phyloP scores from a whole-genome alignment of 2,329 filamentous ascomycete genomes.

The Raffaelea ambrosiae region DNA sequence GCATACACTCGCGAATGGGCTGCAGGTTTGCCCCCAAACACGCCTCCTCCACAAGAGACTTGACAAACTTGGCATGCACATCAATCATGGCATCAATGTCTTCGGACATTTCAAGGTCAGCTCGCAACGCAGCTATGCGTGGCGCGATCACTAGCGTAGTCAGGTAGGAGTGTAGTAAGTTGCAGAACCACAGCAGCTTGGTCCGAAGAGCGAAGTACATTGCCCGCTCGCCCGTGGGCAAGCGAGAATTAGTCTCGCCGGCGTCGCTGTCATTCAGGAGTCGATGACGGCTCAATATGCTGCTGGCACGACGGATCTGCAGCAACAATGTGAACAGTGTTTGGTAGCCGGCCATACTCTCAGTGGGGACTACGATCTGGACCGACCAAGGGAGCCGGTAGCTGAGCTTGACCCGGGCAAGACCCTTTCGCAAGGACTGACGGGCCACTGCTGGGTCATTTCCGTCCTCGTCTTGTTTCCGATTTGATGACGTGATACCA shows the following conservation, averaged over 20 bases:
- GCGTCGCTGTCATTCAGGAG: constrained; percentile 25
- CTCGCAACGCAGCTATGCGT: constrained; percentile 46
- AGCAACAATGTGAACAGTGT: constrained; percentile 66
- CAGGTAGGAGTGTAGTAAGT: constrained; percentile 66
- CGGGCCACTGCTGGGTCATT: constrained; percentile 36
- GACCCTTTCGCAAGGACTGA: constrained; percentile 49
- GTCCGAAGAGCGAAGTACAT: constrained; percentile 55
- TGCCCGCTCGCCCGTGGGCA: constrained; percentile 27
- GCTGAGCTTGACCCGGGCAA: constrained; percentile 56
- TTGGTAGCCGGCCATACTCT: constrained; percentile 59
- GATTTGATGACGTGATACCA: no score
- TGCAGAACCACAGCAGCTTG: constrained; percentile 69
- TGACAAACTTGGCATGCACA: constrained; percentile 57
- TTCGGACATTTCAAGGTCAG: constrained; percentile 47
- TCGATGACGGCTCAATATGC: constrained; percentile 52
- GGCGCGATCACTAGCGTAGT: constrained; percentile 63
- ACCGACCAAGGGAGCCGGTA: constrained; percentile 62
- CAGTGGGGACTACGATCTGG: constrained; percentile 63
- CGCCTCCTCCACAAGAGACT: constrained; percentile 56
- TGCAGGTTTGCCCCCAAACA: constrained; percentile 60
- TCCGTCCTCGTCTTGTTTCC: not conserved
- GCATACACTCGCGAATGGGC: constrained; percentile 62
- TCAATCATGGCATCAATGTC: constrained; percentile 77
- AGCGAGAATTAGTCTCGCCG: not conserved
- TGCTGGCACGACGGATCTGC: constrained; percentile 64